phyloP scores from a whole-genome alignment of 2,329 filamentous ascomycete genomes.

The Monosporascus ibericus region DNA sequence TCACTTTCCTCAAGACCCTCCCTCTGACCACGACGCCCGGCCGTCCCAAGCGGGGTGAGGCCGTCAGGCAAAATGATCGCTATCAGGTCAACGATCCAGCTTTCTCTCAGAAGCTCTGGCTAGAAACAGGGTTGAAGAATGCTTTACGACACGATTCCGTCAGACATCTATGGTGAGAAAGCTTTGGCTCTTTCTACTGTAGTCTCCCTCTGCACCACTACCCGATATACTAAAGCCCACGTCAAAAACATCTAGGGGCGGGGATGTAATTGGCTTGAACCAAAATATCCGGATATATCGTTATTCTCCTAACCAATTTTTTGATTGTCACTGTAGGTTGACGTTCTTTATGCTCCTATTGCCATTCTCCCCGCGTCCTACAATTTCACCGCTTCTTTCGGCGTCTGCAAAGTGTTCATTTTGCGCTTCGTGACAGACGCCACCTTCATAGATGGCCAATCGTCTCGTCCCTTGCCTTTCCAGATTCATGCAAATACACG shows the following conservation, averaged over 20 bases:
- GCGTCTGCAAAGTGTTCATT: background rate
- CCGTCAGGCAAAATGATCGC: constrained; percentile 81
- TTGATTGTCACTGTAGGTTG: constrained; percentile 80
- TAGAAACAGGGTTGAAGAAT: constrained; percentile 65
- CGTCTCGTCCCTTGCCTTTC: no score
- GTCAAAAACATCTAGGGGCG: constrained; percentile 56
- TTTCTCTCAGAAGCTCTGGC: constrained; percentile 75
- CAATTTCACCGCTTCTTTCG: no score
- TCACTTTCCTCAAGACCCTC: constrained; percentile 60
- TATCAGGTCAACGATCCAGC: constrained; percentile 71
- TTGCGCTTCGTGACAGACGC: no score
- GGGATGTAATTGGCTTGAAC: constrained; percentile 76
- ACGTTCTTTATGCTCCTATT: background rate
- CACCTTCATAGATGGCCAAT: no score
- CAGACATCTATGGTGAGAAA: constrained; percentile 39
- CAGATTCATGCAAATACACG: no score
- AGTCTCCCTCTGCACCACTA: background rate
- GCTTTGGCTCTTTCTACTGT: background rate
- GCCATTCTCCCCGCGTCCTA: background rate
- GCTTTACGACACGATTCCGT: constrained; percentile 40
- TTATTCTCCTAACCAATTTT: constrained; percentile 81
- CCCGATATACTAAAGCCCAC: background rate
- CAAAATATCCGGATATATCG: constrained; percentile 86
- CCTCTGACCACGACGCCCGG: constrained; percentile 73
- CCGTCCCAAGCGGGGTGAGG: constrained; percentile 72